phyloP scores from a whole-genome alignment of 805 yeast species.

The Candida koratica region DNA sequence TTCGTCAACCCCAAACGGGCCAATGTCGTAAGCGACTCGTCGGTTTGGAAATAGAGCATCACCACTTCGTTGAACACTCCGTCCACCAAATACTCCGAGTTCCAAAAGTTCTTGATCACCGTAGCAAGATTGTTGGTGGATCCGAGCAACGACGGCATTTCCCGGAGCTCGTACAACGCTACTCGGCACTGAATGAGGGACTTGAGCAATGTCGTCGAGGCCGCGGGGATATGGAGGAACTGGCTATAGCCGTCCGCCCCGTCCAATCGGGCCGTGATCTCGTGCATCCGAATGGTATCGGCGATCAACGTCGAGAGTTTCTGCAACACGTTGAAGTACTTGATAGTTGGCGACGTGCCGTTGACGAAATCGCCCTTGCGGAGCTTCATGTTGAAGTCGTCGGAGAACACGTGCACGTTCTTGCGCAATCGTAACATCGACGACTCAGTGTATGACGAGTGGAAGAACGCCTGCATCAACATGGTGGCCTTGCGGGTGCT shows the following conservation, averaged over 20 bases:
- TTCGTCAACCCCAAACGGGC: constrained; percentile 30
- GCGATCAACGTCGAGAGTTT: constrained; percentile 33
- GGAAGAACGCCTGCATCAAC: constrained; percentile 23
- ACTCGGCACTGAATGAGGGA: constrained; percentile 42
- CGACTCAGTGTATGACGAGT: constrained; percentile 8
- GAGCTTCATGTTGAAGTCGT: constrained; percentile 16
- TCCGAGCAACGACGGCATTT: constrained; percentile 13
- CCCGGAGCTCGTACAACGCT: constrained; percentile 13
- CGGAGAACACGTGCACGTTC: constrained; percentile 14
- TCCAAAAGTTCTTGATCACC: constrained; percentile 25
- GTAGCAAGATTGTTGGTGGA: constrained; percentile 7
- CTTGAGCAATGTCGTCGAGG: constrained; percentile 31
- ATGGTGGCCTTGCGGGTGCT: constrained; percentile 26
- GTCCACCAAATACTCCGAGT: constrained; percentile 20
- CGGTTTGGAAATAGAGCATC: constrained; percentile 41
- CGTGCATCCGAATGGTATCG: constrained; percentile 54
- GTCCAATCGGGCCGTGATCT: constrained; percentile 54
- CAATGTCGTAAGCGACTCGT: constrained; percentile 39
- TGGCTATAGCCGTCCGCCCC: constrained; percentile 22
- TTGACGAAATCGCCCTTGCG: constrained; percentile 11
- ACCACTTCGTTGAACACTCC: constrained; percentile 39
- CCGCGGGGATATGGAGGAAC: constrained; percentile 26
- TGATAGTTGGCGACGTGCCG: constrained; percentile 6
- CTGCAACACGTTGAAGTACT: constrained; percentile 19
- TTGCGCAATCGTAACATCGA: constrained; percentile 9